Evolutionary conservation across 768 basidiomycete species (phyloP).

Genomic region (Boletus pseudo-olivaceus): DNA sequence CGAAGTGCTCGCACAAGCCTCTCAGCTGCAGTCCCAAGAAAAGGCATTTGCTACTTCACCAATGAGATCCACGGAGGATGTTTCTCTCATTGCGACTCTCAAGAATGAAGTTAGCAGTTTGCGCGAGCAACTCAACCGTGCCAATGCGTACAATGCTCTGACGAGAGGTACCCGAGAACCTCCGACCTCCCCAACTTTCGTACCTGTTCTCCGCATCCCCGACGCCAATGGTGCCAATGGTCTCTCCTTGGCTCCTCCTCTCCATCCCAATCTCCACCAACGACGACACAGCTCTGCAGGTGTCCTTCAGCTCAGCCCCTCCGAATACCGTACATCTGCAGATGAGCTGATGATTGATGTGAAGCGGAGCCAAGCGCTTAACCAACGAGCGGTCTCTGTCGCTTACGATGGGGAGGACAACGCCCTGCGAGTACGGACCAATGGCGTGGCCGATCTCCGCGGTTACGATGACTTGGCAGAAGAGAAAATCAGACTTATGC

Average conservation of each 20-base stretch:
- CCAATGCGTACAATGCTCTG: slow-evolving; percentile 87
- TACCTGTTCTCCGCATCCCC: slow-evolving; percentile 64
- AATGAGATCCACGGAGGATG: slow-evolving; percentile 73
- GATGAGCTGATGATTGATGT: slow-evolving; percentile 76
- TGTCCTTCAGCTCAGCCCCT: slow-evolving; percentile 56
- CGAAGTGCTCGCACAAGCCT: slow-evolving; percentile 69
- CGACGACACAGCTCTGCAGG: slow-evolving; percentile 86
- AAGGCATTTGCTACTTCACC: slow-evolving; percentile 64
- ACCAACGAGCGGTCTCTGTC: slow-evolving; percentile 84
- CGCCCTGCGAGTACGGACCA: slow-evolving; percentile 57
- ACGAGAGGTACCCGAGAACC: slow-evolving; percentile 74
- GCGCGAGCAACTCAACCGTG: slow-evolving; percentile 92
- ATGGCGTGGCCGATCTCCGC: slow-evolving; percentile 68
- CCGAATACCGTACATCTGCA: slow-evolving; percentile 67
- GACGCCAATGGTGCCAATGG: slow-evolving; percentile 45
- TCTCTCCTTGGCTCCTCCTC: slow-evolving; percentile 35
- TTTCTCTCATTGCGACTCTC: slow-evolving; percentile 79
- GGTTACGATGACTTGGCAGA: slow-evolving; percentile 87
- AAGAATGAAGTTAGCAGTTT: slow-evolving; percentile 90
- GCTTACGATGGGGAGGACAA: slow-evolving; percentile 84
- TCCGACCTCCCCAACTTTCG: slow-evolving; percentile 82
- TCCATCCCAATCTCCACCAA: slow-evolving; percentile 56
- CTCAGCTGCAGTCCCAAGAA: slow-evolving; percentile 74
- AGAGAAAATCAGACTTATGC: slow-evolving; percentile 92
- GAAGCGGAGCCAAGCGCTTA: slow-evolving; percentile 65